Percentiles rank a stretch among this genome's conserved stretches.
phyloP scores from a whole-genome alignment of 83 land plant species.

The Thuja plicata region DNA sequence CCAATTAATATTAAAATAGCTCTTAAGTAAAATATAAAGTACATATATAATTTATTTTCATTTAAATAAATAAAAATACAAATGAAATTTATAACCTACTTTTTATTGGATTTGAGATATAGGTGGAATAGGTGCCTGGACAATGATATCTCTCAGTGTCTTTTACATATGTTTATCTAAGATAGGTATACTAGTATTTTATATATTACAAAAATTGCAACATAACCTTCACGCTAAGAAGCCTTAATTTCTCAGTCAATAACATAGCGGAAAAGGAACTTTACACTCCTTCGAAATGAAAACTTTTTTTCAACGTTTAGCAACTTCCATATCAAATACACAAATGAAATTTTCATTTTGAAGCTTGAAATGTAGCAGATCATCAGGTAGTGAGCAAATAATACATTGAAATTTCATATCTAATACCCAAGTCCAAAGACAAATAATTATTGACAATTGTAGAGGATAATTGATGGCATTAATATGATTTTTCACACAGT shows the following conservation, averaged over 20 bases:
- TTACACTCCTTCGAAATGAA: neutral
- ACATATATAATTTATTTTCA: no score
- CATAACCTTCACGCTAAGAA: neutral
- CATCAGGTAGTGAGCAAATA: neutral
- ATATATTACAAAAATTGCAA: neutral
- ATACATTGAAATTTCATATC: neutral
- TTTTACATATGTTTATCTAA: no score
- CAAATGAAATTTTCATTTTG: neutral
- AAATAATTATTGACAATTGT: neutral
- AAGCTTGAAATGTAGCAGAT: neutral
- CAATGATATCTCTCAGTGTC: no score
- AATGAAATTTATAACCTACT: no score
- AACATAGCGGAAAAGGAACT: neutral
- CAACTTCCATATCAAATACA: neutral
- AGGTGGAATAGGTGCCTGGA: no score
- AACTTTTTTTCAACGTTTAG: neutral
- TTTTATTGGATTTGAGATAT: no score
- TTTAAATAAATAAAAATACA: no score
- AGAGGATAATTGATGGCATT: neutral
- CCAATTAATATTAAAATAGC: no score
- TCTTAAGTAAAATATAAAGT: no score
- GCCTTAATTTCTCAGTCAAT: neutral
- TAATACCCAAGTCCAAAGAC: neutral
- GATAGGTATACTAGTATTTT: neutral
- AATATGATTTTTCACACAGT: neutral